Evolutionary conservation across 805 yeast genomes (phyloP).

Genomic region (Myxozyma geophila): DNA sequence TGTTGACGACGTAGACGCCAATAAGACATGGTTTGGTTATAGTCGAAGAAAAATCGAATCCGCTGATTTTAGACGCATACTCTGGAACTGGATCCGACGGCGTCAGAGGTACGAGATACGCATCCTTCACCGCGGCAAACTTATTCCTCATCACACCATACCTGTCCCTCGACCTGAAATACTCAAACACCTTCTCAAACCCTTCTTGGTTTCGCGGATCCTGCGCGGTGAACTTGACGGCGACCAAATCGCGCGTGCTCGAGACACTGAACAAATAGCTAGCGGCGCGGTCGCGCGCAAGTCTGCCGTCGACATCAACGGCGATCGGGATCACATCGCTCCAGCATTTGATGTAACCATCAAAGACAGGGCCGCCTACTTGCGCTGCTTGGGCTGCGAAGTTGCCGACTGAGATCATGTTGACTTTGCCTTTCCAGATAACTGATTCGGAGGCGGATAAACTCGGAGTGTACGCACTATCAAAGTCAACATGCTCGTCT

Average conservation of each 20-base stretch:
- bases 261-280: constrained; percentile 55
- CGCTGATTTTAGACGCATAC: constrained; percentile 26
- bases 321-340: constrained; percentile 32
- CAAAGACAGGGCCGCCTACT: constrained; percentile 43
- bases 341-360: constrained; percentile 34
- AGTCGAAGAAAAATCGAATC: constrained; percentile 10
- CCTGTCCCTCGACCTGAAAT: constrained; percentile 53
- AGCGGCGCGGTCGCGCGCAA: constrained; percentile 59
- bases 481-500: constrained; percentile 25
- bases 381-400: constrained; percentile 51
- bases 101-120: constrained; percentile 57
- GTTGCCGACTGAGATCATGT: constrained; percentile 56
- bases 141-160: constrained; percentile 64
- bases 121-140: constrained; percentile 62
- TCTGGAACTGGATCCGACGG: constrained; percentile 39
- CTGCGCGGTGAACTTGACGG: constrained; percentile 51
- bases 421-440: constrained; percentile 56
- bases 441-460: constrained; percentile 29
- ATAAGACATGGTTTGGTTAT: constrained; percentile 15
- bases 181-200: constrained; percentile 50
- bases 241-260: constrained; percentile 56
- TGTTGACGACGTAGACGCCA: constrained; percentile 31
- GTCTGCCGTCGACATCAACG: constrained; percentile 64
- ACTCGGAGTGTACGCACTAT: constrained; percentile 30
- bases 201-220: constrained; percentile 39